Base-by-base conservation (phyloP, 371 early-diverging fungal genomes). In the Mucor racemosus region DNA sequence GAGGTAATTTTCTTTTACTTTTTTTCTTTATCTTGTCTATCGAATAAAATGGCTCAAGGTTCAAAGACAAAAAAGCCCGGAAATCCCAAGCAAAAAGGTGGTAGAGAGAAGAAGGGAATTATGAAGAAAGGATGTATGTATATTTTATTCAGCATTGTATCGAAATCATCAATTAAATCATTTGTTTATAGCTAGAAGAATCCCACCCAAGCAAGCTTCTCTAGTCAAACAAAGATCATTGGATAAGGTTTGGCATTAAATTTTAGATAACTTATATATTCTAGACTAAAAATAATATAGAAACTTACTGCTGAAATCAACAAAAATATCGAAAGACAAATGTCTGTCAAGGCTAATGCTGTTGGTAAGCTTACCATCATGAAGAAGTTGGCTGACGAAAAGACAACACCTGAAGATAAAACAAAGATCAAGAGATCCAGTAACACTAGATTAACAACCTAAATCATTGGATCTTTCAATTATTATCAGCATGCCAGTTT, bases 321-420 rank as follows among this genome's bases (percentile, higher is more conserved):
- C 72, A 79, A 78, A 62, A 86, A 84, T 59, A 88, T 90, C 60
- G 90, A 90, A 68, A 77, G 77, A 35, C 84, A 85, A 73, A 90
- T 90, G 90, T 84, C 90, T 6, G 81, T 87, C 21, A 80, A 86
- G 55, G 90, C 90, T 10, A 87, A 86, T 58, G 88, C 90, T n/a
- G 82, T 86, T 36, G 88, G 90, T 74, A 90, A 90, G 71, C 63
- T 90, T 21, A 90, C 88, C 15, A 87, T 90, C 59, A 88, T 90
- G 88, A 89, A 89, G 75, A 75, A 79, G 17, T 56, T 85, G 17
- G 89, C 89, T 14, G 86, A 84, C 21, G 80, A 77, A 38, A 72
- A 67, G 53, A 17, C 48, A 17, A 68, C 76, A 31, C 76, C 77
- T 14, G 75, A 78, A 33, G 75, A 73, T 9, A 63, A 68, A 1